Percentiles rank a stretch among this genome's conserved stretches.
phyloP scores from a whole-genome alignment of 441 rosid species.

The Omphalea diandra region DNA sequence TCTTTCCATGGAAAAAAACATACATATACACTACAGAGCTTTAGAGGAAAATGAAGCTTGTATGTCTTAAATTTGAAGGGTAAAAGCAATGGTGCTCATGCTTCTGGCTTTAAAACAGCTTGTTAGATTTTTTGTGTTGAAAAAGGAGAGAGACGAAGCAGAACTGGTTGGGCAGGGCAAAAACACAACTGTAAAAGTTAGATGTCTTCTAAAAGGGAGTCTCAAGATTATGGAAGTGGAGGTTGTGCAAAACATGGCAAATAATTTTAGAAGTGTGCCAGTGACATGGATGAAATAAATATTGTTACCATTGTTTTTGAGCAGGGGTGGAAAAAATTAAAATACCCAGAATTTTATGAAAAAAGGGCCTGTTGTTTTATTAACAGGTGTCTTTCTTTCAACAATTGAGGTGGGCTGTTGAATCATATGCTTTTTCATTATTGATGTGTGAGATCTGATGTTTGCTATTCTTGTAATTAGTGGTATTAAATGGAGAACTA shows the following conservation, averaged over 20 bases:
- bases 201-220: not conserved
- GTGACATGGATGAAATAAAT: not conserved
- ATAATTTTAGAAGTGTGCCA: not conserved
- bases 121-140: too few relatives aligned
- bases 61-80: too few relatives aligned
- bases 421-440: not conserved
- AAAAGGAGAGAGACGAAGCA: too few relatives aligned
- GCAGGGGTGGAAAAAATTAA: not conserved
- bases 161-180: too few relatives aligned
- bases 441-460: not conserved
- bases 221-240: not conserved
- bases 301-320: not conserved
- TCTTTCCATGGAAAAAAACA: too few relatives aligned
- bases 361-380: not conserved
- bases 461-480: not conserved
- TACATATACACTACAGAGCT: too few relatives aligned
- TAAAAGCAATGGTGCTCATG: too few relatives aligned
- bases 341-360: not conserved
- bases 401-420: not conserved
- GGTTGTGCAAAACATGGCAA: not conserved
- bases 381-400: not conserved
- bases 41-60: too few relatives aligned
- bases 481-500: not conserved
- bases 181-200: too few relatives aligned
- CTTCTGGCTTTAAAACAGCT: too few relatives aligned